phyloP scores from a whole-genome alignment of 2,329 filamentous ascomycete genomes.

The Cercospora sojina region DNA sequence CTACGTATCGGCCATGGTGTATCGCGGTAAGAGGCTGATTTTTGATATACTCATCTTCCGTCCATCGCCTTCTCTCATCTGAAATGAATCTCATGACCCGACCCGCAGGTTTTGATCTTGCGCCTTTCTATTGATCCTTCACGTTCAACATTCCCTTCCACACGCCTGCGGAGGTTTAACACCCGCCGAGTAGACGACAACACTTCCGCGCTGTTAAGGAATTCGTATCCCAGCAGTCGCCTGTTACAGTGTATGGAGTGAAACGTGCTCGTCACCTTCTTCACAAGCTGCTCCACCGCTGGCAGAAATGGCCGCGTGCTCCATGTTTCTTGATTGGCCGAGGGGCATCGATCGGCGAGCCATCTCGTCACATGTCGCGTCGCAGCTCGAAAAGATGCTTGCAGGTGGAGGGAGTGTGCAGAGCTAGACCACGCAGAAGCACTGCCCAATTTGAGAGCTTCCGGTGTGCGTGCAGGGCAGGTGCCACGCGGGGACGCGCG shows the following conservation, averaged over 20 bases:
- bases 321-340: neutral
- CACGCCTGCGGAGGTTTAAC: neutral
- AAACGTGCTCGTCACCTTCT: neutral
- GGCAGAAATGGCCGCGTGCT: neutral
- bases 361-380: neutral
- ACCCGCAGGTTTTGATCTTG: neutral
- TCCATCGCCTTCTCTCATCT: neutral
- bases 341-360: neutral
- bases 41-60: too few species aligned
- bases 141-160: neutral
- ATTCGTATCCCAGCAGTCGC: conserved; percentile 1
- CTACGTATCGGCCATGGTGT: neutral
- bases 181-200: neutral
- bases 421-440: neutral
- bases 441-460: neutral
- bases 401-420: neutral
- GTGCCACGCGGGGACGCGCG: neutral
- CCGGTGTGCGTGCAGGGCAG: neutral
- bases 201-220: neutral
- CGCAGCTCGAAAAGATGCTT: neutral
- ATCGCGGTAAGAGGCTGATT: too few species aligned
- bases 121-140: too few species aligned
- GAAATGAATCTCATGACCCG: neutral
- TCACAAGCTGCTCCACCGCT: neutral
- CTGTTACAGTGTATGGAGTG: neutral